Evolutionary conservation across 1,284 basidiomycete species (phyloP).

Genomic region (Cutaneotrichosporon cutaneum): DNA sequence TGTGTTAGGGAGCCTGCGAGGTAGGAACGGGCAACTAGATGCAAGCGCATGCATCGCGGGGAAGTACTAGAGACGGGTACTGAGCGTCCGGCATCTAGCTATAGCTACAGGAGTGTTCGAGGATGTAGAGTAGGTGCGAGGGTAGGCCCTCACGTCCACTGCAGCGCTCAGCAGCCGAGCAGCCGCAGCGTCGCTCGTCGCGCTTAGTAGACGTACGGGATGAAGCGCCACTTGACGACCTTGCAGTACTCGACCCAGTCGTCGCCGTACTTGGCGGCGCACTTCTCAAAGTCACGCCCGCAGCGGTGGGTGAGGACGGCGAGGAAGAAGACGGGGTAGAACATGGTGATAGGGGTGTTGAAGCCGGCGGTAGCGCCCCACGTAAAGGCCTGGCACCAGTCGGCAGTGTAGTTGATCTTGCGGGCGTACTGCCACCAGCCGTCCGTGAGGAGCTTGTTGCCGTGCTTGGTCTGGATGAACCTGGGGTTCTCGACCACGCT

Average conservation of each 20-base stretch:
- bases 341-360: slow-evolving; percentile 86
- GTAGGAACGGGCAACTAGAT: background rate
- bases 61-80: background rate
- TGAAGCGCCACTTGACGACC: slow-evolving; percentile 84
- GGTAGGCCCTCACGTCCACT: too few species aligned
- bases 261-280: slow-evolving; percentile 88
- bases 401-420: slow-evolving; percentile 59
- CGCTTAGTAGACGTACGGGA: slow-evolving; percentile 62
- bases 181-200: too few species aligned
- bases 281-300: slow-evolving; percentile 89
- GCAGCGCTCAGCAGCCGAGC: too few species aligned
- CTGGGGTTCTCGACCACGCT: slow-evolving; percentile 83
- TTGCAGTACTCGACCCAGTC: slow-evolving; percentile 88
- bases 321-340: slow-evolving; percentile 91
- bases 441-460: slow-evolving; percentile 59
- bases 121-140: background rate
- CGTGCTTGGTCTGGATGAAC: slow-evolving; percentile 90
- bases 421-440: slow-evolving; percentile 71
- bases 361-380: slow-evolving; percentile 88
- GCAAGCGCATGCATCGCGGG: background rate
- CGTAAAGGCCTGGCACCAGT: slow-evolving; percentile 69
- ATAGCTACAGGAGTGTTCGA: too few species aligned
- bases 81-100: background rate
- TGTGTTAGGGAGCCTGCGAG: too few species aligned
- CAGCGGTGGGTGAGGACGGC: slow-evolving; percentile 83